phyloP scores from a whole-genome alignment of 2,329 filamentous ascomycete genomes.

The Colletotrichum truncatum region DNA sequence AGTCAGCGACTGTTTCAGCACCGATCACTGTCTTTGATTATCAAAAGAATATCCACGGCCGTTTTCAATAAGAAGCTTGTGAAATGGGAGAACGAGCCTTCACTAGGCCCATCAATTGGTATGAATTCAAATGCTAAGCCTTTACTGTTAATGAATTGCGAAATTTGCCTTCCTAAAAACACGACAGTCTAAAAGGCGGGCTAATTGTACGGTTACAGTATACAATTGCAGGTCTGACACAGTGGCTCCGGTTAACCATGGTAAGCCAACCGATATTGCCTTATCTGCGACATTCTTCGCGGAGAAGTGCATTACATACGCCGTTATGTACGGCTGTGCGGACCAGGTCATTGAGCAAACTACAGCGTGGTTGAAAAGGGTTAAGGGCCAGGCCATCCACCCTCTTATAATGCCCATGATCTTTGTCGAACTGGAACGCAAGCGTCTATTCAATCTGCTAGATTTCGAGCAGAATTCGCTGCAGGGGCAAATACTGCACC shows the following conservation, averaged over 20 bases:
- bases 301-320: background rate
- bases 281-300: background rate
- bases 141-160: too few species aligned
- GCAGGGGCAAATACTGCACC: background rate
- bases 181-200: too few species aligned
- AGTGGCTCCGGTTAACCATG: background rate
- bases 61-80: background rate
- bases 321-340: background rate
- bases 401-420: background rate
- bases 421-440: background rate
- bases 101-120: too few species aligned
- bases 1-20: slow-evolving; percentile 2
- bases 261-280: background rate
- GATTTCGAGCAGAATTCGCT: too few species aligned
- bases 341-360: background rate
- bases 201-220: background rate
- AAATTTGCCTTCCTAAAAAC: too few species aligned
- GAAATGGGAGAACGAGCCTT: background rate
- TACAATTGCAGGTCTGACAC: slow-evolving; percentile 1
- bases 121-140: too few species aligned
- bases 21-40: background rate
- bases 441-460: background rate
- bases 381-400: background rate
- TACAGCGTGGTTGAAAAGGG: background rate
- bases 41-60: background rate